These are phyloP conservation scores for Phlebiopsis gigantea DNA, from an alignment of 768 basidiomycete genomes.

Conservation along the genomic window DNA sequence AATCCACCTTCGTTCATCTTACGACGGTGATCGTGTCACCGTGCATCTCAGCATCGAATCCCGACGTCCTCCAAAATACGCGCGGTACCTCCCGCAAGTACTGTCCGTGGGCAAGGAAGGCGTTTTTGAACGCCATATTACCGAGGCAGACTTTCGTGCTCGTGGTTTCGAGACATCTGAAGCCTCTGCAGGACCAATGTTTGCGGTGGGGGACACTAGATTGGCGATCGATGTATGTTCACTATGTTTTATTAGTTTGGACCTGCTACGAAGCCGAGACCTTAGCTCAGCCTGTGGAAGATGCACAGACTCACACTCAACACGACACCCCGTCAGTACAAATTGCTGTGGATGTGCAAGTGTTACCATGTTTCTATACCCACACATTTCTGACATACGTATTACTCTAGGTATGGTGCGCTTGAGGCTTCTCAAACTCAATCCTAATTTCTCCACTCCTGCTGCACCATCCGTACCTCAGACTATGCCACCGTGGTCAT, in stretches of 20 bases:
- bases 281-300: slow-evolving; percentile 6
- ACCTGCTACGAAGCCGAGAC: neutral
- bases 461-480: neutral
- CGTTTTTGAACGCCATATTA: slow-evolving; percentile 3
- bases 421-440: neutral
- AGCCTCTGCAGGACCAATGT: neutral
- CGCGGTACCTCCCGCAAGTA: neutral
- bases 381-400: too few relatives aligned
- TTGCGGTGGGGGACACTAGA: neutral
- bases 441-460: slow-evolving; percentile 3
- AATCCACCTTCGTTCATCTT: neutral
- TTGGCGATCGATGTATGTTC: slow-evolving; percentile 1
- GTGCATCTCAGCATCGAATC: neutral
- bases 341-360: slow-evolving; percentile 15
- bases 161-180: neutral
- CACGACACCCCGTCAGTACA: slow-evolving; percentile 8
- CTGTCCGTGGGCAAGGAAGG: neutral
- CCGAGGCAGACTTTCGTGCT: slow-evolving; percentile 8
- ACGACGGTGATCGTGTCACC: neutral
- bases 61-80: slow-evolving; percentile 5
- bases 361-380: neutral
- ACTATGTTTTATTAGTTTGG: neutral
- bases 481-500: neutral
- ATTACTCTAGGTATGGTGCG: slow-evolving; percentile 8
- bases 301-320: slow-evolving; percentile 1